Base-by-base conservation (phyloP, 441 rosid species). In the Geranium incanum region DNA sequence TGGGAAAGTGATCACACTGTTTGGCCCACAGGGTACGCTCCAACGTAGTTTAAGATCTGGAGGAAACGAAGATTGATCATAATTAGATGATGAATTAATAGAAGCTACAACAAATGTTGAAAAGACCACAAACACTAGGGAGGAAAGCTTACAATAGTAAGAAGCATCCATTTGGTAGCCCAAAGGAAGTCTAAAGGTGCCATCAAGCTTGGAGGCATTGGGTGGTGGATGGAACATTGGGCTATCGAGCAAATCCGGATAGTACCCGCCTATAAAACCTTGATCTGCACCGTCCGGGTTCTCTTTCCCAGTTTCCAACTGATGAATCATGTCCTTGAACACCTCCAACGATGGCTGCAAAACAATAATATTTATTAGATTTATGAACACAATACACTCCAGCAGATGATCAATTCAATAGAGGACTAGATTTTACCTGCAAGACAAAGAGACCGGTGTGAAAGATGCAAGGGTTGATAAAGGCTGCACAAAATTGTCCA, bases 81-180 rank as follows among this genome's bases (percentile, higher is more conserved):
- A 41, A 1, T 64, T 6, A 7, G 36, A 55, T 3, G 36, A 12
- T 19, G 36, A 37, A 13, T 21, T 52, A 3, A 12, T 18, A 43
- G 28, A 64, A 48, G 21, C 21, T 37, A 1, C 1, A 18, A 6
- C 43, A 4, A 19, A 3, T 28, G 12, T 11, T 5, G 6, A 7
- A 41, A 0, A n/a, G 13, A 15, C 16, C 16, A 21, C 21, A 21
- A 21, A 21, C 21, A 21, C 21, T 21, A 21, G 21, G 21, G 21
- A 21, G 21, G 21, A 21, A 21, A 21, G 77, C 92, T 91, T 68
- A 94, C 97, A 91, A 64, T 81, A 94, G 73, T 94, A 94, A 36
- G 93, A 76, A 9, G 98, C 98, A 68, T 94, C 98, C 98, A 94
- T 94, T 84, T 94, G 97, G 75, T 94, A 94, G 12, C 98, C 97